Base-by-base conservation (phyloP, 805 yeast species). In the Saccharomycopsis lassenensis region DNA sequence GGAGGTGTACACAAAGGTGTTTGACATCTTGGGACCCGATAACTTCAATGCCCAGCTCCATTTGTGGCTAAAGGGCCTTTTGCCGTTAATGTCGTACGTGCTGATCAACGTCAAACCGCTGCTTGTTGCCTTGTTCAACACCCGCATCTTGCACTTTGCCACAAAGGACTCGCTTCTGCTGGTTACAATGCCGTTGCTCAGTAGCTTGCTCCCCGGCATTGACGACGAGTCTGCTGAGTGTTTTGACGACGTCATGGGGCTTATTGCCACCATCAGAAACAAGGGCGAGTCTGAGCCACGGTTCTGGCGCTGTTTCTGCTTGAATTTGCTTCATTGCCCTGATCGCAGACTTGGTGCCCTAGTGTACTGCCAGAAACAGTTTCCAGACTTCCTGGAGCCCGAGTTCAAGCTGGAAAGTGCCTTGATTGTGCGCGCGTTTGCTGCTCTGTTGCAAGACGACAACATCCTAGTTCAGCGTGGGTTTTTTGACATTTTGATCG, bases 191-290 rank as follows among this genome's bases (percentile, higher is more conserved):
- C 86, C 96, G 0, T 49, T 89, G 5, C 56, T 89, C 4, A 63
- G 86, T 33, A 71, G 89, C 43, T 62, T 87, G 23, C 56, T 89
- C 2, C 86, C 95, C 0, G 95, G 95, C 0, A 69, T 91, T 35
- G 98, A 91, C 48, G 97, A 91, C 48, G 95, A 87, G 46, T 73
- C 87, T 27, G 74, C 87, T 15, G 98, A 91, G 49, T 77, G 77
- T 22, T 89, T 80, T 51, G 65, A 62, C 10, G 69, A 76, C 2
- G 68, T 77, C 1, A 45, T 85, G 36, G 59, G 59, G 0, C 51
- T 89, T 28, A 62, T 89, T 24, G 86, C 77, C 31, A 52, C 59
- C 1, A 63, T 87, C 46, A 72, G 74, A 45, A 48, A 40, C 5
- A 71, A 73, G 32, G 52, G 84, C 28, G 60, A 62, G 26, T 76